Conservation (phyloP, 164 flowering plant species). For the Annona squamosa region DNA sequence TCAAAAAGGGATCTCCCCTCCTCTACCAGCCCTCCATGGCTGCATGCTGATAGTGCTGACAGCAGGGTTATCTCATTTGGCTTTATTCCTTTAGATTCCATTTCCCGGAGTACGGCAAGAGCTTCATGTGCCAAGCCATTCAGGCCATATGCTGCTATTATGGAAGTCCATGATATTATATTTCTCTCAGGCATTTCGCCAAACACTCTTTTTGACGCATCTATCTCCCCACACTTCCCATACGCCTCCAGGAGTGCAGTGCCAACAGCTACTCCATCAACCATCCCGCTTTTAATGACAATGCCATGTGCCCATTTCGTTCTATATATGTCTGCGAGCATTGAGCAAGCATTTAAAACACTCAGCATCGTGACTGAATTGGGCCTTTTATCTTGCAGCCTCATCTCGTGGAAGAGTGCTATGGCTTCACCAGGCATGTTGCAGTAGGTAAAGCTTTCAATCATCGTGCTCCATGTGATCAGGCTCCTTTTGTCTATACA, state of each 20-base stretch:
- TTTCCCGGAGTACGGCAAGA: conserved; percentile 39
- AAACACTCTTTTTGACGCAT: conserved; percentile 49
- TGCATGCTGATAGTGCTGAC: conserved; percentile 68
- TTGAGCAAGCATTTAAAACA: conserved; percentile 64
- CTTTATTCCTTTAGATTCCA: conserved; percentile 40
- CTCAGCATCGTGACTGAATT: conserved; percentile 48
- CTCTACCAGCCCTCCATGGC: conserved; percentile 73
- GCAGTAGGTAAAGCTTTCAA: conserved; percentile 54
- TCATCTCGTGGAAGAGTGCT: conserved; percentile 50
- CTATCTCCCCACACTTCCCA: conserved; percentile 69
- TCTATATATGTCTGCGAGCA: conserved; percentile 43
- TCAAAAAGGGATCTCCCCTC: conserved; percentile 53
- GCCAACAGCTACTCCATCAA: conserved; percentile 48
- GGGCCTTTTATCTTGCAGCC: conserved; percentile 22
- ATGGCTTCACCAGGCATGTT: conserved; percentile 69
- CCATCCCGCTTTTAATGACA: conserved; percentile 51
- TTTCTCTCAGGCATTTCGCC: conserved; percentile 45
- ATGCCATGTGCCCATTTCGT: conserved; percentile 67
- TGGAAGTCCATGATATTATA: conserved; percentile 66
- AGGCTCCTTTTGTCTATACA: conserved; percentile 33
- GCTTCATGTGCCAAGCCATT: conserved; percentile 58
- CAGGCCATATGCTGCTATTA: conserved; percentile 69
- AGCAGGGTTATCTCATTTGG: conserved; percentile 64
- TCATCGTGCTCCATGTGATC: conserved; percentile 79
- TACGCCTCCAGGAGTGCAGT: conserved; percentile 76